Percentiles rank a stretch among this genome's conserved stretches.
Evolutionary conservation across 495 filamentous ascomycete genomes (phyloP).

Genomic region (Paragyromitra xinjiangensis): DNA sequence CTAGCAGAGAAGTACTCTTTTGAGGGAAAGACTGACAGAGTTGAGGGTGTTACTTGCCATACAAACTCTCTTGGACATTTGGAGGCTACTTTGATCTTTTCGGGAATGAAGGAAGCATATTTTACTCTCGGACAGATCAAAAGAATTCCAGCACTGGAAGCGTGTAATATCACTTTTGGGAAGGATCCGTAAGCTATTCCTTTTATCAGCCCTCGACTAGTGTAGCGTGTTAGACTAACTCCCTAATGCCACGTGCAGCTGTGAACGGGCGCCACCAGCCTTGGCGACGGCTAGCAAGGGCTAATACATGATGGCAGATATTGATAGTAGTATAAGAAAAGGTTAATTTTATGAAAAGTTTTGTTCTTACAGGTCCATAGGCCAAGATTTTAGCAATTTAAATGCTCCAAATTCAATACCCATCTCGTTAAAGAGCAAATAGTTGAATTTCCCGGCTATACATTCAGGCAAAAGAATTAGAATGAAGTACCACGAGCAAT

Average conservation of each 20-base stretch:
- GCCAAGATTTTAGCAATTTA: too few relatives aligned
- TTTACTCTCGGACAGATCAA: neutral
- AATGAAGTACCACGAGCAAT: too few relatives aligned
- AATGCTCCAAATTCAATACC: too few relatives aligned
- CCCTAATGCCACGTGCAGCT: neutral
- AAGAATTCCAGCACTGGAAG: constrained; percentile 13
- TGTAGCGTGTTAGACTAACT: neutral
- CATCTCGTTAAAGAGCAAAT: too few relatives aligned
- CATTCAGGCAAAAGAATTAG: too few relatives aligned
- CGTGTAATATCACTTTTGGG: constrained; percentile 34
- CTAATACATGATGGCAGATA: neutral
- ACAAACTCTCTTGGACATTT: neutral
- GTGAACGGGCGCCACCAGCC: neutral
- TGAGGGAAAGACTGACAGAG: constrained; percentile 8
- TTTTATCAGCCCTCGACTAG: neutral
- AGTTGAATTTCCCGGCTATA: too few relatives aligned
- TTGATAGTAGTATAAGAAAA: too few relatives aligned
- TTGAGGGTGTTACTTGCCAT: constrained; percentile 7
- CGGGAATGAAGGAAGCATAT: constrained; percentile 33
- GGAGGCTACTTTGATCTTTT: constrained; percentile 21
- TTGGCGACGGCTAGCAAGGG: neutral
- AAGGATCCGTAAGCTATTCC: constrained; percentile 30
- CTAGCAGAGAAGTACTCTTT: neutral
- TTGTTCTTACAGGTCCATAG: too few relatives aligned
- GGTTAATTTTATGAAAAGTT: too few relatives aligned